Conservation (phyloP, 139 green algal species). For the Trebouxia sp. region DNA sequence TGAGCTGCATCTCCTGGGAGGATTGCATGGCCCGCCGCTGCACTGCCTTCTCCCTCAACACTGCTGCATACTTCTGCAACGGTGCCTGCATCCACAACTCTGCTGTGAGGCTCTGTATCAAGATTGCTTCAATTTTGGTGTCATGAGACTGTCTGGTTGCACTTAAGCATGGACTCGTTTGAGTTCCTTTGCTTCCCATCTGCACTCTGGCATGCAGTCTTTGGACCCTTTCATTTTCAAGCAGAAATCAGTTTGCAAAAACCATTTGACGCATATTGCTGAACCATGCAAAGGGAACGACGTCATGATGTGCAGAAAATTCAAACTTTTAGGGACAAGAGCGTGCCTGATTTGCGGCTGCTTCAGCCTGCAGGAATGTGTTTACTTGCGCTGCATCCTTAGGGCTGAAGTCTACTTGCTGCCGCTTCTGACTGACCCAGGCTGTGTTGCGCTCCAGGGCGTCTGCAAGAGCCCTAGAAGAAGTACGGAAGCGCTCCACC, state of each 20-base stretch:
- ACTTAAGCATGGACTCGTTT: no score
- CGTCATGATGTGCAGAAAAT: background rate
- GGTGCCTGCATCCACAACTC: constrained; percentile 43
- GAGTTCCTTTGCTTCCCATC: no score
- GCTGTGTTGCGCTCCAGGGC: constrained; percentile 65
- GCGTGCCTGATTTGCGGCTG: constrained; percentile 42
- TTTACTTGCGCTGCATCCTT: constrained; percentile 65
- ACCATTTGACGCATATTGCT: background rate
- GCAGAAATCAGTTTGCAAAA: background rate
- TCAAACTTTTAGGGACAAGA: background rate
- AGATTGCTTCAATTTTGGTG: background rate
- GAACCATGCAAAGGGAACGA: background rate
- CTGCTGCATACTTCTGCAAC: constrained; percentile 54
- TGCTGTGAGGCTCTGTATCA: background rate
- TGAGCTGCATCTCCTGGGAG: constrained; percentile 37
- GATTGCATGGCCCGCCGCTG: constrained; percentile 49
- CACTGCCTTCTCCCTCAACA: constrained; percentile 49
- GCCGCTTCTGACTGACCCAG: constrained; percentile 64
- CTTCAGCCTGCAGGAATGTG: constrained; percentile 54
- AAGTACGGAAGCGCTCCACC: constrained; percentile 77
- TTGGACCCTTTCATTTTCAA: no score
- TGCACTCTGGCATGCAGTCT: no score
- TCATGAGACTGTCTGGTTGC: background rate
- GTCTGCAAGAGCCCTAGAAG: constrained; percentile 50
- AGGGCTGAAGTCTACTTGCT: constrained; percentile 74